Percentiles rank a stretch among this genome's conserved stretches.
Conservation (phyloP, 495 filamentous ascomycete genomes). For the Aspergillus heteromorphus region DNA sequence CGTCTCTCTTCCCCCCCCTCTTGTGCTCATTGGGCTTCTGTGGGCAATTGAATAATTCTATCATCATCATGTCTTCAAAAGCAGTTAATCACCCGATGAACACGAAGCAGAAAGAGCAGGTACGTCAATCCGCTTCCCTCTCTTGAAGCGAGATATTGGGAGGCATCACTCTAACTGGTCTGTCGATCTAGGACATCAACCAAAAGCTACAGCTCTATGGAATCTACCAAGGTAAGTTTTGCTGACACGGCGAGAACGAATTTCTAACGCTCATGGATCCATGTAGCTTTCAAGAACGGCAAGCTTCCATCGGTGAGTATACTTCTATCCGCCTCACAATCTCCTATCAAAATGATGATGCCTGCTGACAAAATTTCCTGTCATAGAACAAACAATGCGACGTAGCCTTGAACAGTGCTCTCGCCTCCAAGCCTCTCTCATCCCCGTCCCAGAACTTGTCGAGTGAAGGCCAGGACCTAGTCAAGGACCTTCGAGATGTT, state of each 20-base stretch:
- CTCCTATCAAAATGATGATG: background rate
- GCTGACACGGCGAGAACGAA: constrained; percentile 7
- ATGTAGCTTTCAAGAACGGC: constrained; percentile 73
- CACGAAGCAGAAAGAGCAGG: constrained; percentile 53
- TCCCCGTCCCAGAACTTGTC: constrained; percentile 77
- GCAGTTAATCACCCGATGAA: constrained; percentile 63
- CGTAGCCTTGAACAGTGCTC: constrained; percentile 80
- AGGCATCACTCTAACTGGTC: constrained; percentile 13
- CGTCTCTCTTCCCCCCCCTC: background rate
- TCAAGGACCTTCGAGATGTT: constrained; percentile 72
- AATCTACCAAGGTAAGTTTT: constrained; percentile 62
- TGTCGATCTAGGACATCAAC: constrained; percentile 61
- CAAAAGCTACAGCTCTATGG: constrained; percentile 93
- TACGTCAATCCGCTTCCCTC: constrained; percentile 10
- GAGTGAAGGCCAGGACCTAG: constrained; percentile 68
- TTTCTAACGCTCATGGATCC: constrained; percentile 16
- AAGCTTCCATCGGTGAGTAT: constrained; percentile 82
- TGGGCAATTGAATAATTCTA: constrained; percentile 6
- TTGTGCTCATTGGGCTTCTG: too few relatives aligned
- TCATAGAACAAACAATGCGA: constrained; percentile 87
- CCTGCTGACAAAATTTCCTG: constrained; percentile 6
- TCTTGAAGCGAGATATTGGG: background rate
- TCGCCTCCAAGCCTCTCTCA: constrained; percentile 59
- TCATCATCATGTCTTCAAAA: constrained; percentile 33
- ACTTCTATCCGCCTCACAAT: background rate